These are phyloP conservation scores for Avena sativa DNA, from an alignment of 176 grass and related monocot genomes.

Conservation along the genomic window DNA sequence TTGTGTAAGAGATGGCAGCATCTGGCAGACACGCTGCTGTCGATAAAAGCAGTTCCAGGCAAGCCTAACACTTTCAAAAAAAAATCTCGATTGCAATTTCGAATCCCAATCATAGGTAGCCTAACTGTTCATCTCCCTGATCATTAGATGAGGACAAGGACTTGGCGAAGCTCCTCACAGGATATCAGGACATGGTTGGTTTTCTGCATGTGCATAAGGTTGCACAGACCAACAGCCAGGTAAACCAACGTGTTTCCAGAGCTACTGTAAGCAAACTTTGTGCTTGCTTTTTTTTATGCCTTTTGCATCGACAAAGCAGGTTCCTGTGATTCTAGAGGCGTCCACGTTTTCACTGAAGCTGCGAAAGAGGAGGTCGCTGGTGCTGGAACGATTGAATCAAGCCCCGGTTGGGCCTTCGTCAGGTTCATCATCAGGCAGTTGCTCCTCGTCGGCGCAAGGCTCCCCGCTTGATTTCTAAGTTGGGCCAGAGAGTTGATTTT, in stretches of 20 bases:
- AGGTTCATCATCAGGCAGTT: conserved; percentile 55
- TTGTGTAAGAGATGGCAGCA: conserved; percentile 97
- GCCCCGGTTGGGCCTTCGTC: conserved; percentile 72
- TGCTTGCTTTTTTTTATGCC: background rate
- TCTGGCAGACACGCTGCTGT: conserved; percentile 84
- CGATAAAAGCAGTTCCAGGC: conserved; percentile 88
- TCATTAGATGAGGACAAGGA: conserved; percentile 94
- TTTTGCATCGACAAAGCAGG: conserved; percentile 49
- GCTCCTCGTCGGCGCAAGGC: conserved; percentile 65
- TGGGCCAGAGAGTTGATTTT: background rate
- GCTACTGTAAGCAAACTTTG: background rate
- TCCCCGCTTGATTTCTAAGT: conserved; percentile 76
- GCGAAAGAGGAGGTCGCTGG: conserved; percentile 71
- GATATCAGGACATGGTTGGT: conserved; percentile 94
- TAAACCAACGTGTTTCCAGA: conserved; percentile 33
- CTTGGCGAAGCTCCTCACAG: conserved; percentile 77
- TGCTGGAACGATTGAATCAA: conserved; percentile 88
- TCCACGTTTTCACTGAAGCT: conserved; percentile 86
- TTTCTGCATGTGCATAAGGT: conserved; percentile 95
- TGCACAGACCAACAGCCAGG: conserved; percentile 83
- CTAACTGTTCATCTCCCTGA: conserved; percentile 8
- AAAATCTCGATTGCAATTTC: background rate
- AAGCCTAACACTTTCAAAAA: conserved; percentile 10
- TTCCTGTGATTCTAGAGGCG: conserved; percentile 84
- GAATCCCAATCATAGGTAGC: background rate